These are phyloP conservation scores for Candida palmyrensis DNA, from an alignment of 805 yeast species.

Conservation along the genomic window DNA sequence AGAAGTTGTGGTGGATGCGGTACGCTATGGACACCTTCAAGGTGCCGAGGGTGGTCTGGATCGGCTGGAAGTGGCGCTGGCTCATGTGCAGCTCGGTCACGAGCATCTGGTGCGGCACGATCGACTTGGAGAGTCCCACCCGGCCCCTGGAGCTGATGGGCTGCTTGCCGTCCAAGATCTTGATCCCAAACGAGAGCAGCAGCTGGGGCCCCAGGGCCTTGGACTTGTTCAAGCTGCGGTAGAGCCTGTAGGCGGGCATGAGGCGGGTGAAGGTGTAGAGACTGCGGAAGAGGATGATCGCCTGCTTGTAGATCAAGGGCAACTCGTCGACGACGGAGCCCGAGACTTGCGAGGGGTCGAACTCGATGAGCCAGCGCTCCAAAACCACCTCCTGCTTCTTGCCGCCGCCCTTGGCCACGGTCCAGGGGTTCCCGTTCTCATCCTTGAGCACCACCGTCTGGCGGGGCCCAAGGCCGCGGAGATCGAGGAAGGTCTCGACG, in stretches of 20 bases:
- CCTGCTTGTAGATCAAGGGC: constrained; percentile 66
- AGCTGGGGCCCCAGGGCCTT: neutral
- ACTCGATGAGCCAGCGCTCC: constrained; percentile 90
- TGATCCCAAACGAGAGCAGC: constrained; percentile 47
- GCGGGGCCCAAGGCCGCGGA: constrained; percentile 49
- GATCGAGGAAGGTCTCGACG: constrained; percentile 75
- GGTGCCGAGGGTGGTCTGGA: constrained; percentile 71
- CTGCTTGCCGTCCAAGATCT: constrained; percentile 70
- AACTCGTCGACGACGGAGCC: constrained; percentile 45
- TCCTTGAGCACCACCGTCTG: constrained; percentile 60
- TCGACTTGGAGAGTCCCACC: constrained; percentile 72
- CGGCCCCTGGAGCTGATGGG: constrained; percentile 80
- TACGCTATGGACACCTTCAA: constrained; percentile 74
- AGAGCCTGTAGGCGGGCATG: constrained; percentile 67
- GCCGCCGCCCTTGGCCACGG: constrained; percentile 51
- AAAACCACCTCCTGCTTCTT: constrained; percentile 81
- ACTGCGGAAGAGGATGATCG: constrained; percentile 69
- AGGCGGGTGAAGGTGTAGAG: constrained; percentile 61
- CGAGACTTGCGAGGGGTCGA: constrained; percentile 46
- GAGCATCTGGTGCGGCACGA: constrained; percentile 40
- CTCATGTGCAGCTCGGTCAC: constrained; percentile 45
- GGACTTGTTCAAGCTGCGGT: constrained; percentile 21
- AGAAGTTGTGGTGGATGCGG: constrained; percentile 65
- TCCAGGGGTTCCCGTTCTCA: constrained; percentile 47
- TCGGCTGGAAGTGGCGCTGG: constrained; percentile 62